Conservation (phyloP, 208 protist genomes). For the Crithidia fasciculata region DNA sequence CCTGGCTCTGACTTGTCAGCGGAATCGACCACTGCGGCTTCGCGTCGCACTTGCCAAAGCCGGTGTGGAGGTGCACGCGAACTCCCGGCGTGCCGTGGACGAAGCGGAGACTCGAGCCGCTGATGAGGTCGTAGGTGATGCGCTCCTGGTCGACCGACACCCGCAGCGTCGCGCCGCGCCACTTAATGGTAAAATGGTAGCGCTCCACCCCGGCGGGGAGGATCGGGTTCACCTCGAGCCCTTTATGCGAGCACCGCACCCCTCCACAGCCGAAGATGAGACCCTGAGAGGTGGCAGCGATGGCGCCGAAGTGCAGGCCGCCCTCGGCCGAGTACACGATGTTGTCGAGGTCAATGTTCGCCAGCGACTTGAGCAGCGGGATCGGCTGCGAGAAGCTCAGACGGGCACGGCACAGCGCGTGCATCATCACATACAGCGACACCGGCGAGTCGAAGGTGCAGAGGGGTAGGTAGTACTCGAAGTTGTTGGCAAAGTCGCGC, state of each 20-base stretch:
- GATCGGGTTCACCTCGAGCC: conserved; percentile 72
- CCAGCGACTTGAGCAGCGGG: conserved; percentile 72
- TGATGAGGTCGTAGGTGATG: conserved; percentile 84
- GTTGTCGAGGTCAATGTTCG: conserved; percentile 88
- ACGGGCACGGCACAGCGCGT: conserved; percentile 69
- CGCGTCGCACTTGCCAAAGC: conserved; percentile 53
- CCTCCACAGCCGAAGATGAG: conserved; percentile 84
- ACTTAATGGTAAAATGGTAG: conserved; percentile 81
- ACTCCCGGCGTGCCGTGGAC: conserved; percentile 64
- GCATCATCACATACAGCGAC: conserved; percentile 74
- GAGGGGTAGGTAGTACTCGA: conserved; percentile 82
- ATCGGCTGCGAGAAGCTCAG: conserved; percentile 73
- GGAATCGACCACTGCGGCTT: conserved; percentile 54
- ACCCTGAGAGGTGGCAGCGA: conserved; percentile 62
- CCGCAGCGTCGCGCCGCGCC: conserved; percentile 73
- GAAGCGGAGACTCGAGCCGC: conserved; percentile 81
- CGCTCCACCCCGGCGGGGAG: conserved; percentile 73
- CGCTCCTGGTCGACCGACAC: conserved; percentile 60
- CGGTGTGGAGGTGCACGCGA: conserved; percentile 88
- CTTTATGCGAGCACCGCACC: conserved; percentile 46
- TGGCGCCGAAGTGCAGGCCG: conserved; percentile 86
- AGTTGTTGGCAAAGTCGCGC: conserved; percentile 75
- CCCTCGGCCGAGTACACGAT: conserved; percentile 85
- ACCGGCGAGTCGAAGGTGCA: conserved; percentile 89
- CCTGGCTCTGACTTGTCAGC: conserved; percentile 44